Base-by-base conservation (phyloP, 495 filamentous ascomycete genomes). In the Collariella sp. region DNA sequence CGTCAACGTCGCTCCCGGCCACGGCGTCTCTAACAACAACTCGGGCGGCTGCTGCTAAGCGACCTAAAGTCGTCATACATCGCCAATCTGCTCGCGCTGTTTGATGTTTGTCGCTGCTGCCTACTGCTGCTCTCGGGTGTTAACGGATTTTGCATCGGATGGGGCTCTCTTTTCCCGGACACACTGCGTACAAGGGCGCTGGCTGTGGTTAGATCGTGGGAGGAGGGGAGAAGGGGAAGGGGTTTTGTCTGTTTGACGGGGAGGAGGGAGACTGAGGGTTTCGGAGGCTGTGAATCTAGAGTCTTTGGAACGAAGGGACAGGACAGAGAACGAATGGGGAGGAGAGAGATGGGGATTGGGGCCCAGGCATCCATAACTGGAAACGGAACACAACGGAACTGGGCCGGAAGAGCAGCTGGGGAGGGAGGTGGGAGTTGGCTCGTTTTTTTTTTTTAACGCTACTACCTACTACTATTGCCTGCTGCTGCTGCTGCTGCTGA, bases 21-120 rank as follows among this genome's bases (percentile, higher is more conserved):
- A 93, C 70, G 89, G 91, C 65, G 91, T 97, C 62, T 88, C 93
- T 70, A 91, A 86, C 70, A 87, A 87, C 62, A 89, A 88, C 52
- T 86, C 83, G 59, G 83, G 87, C 62, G 89, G 91, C 62, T 99
- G 93, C 83, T 99, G 93, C 78, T 99, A 95, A 75, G 79, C 54
- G 54, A 13, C 19, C 12, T n/a, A n/a, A n/a, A n/a, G n/a, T n/a
- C n/a, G n/a, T n/a, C n/a, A n/a, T n/a, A n/a, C n/a, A n/a, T n/a
- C n/a, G n/a, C n/a, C n/a, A n/a, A 23, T 36, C 15, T 11, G 20
- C 12, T 33, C 20, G 16, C 51, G 42, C n/a, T 45, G 46, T 50
- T 38, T 49, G 52, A 58, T 48, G 56, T 57, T 61, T 31, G 26
- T 31, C 9, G 26, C 26, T 31, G 60, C 55, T 58, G 45, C 48